Base-by-base conservation (phyloP, 2,329 filamentous ascomycete species). In the Fusarium stilboides region DNA sequence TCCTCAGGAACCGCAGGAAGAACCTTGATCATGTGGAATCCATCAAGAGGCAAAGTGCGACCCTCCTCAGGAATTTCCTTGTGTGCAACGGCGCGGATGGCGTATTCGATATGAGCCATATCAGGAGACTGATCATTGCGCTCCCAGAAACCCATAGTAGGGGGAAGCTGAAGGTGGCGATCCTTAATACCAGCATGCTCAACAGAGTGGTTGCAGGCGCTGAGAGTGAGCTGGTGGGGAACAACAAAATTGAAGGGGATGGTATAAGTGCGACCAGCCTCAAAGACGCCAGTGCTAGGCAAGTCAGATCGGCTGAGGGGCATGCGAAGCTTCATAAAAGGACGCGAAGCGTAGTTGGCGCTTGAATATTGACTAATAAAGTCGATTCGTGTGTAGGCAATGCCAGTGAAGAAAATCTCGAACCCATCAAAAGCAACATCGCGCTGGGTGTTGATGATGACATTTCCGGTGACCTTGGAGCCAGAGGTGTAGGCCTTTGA, bases 161-260 rank as follows among this genome's bases (percentile, higher is more conserved):
- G 87, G 2, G 87, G 87, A 22, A 88, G 79, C 14, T 82, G 80
- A 39, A 86, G 77, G 77, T 89, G 87, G 46, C 85, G 80, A 34
- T 86, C 85, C 54, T 81, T 80, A 31, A 89, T 79, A 46, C 78
- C 78, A n/a, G 80, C 77, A 40, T 80, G 80, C 40, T 80, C 77
- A 55, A 83, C 80, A 28, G 75, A 70, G 78, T 89, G 87, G 70
- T 79, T 84, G 80, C 87, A 89, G 19, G 87, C 86, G 61, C 82
- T 83, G 50, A 88, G 79, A 19, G 87, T 88, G 62, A 89, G 83
- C 55, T 88, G 83, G 68, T 81, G 80, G n/a, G 87, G 87, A 17
- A 89, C 82, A 60, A 89, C 83, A 68, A 89, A 89, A 78, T 87
- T 78, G 79, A 89, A 87, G n/a, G 87, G 87, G 24, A 89, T 76